Evolutionary conservation across 345 rosid species (phyloP), one percentile per base, ranked within the genome.

Genomic region (Microcos paniculata): DNA sequence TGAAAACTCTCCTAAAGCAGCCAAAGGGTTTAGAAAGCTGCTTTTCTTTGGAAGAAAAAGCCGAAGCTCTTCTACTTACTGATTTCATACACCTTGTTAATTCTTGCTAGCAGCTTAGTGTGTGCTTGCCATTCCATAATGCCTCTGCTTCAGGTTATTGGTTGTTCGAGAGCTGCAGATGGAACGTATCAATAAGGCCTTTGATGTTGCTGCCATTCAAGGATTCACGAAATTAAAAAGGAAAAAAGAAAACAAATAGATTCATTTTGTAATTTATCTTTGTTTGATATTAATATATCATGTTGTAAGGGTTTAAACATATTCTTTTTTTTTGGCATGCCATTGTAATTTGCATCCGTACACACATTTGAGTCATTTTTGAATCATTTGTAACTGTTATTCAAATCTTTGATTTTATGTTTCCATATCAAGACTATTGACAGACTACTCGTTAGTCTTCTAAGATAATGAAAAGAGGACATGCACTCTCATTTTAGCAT

Each of bases 1-100:
- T 4, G 94, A 85, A 43, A 86, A 71, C 77, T 84, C 93, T 57
- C 91, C 94, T 7, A 96, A 92, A 84, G 90, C 90, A 18, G 88
- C 90, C 40, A 96, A 92, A 89, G 97, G 89, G 57, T 84, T 96
- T 74, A 81, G 96, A 78, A 96, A 89, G 92, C 96, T 96, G 64
- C 96, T 96, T 51, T 75, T 93, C 82, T 92, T 96, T 40, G 97
- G 97, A 69, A 80, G 88, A 84, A 91, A 86, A 84, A 85, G 77
- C 70, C 53, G 73, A 69, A 70, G 51, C 62, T 45, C 78, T 81
- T 15, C 74, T 46, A 75, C 69, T 1, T 51, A 48, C 57, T 82
- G 85, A 79, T 63, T 35, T 45, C 66, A 61, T 30, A 19, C 53
- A 45, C 24, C 23, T 72, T 63, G 40, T 75, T 52, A 24, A 56